Base-by-base conservation (phyloP, 495 filamentous ascomycete genomes). In the Neurospora sp. region DNA sequence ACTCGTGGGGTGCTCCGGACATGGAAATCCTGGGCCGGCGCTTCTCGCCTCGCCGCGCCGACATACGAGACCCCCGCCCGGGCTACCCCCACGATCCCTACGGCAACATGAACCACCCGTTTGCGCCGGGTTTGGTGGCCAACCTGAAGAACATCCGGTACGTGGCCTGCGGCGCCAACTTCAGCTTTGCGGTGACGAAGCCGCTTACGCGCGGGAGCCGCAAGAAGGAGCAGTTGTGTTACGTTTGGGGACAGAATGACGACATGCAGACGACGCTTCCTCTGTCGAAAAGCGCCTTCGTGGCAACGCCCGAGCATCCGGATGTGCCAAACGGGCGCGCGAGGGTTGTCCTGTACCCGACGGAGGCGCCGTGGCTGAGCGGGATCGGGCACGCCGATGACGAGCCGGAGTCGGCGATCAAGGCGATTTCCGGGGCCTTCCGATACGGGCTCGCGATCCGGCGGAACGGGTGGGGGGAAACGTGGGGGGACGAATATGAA, bases 211-310 rank as follows among this genome's bases (percentile, higher is more conserved):
- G 48, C 48, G 48, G 48, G 22, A 11, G 5, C 12, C 22, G 53
- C 14, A 31, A 90, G 76, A 82, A 86, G 20, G 84, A 88, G n/a
- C 89, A 88, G 35, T 85, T 89, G 38, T 89, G 94, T 69, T 96
- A 88, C 83, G 83, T 90, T 1, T 97, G 94, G 93, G 94, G 94
- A 11, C 80, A 93, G 53, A 97, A 97, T 81, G 92, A 90, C 76
- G 96, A 90, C 77, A 89, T 91, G 39, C 90, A 94, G 78, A 92
- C 91, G 78, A 88, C 18, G 89, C 89, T 9, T 76, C 80, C 31
- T 81, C 84, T 61, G 86, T 91, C 74, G 89, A 92, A 80, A 86
- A 84, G 38, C 76, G 89, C 42, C 88, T 86, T 6, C 80, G 87
- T 71, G 90, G 88, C 10, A 77, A 82, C 10, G 82, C 18, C 73